Percentiles rank a stretch among this genome's conserved stretches.
Conservation (phyloP, 345 rosid species). For the Pistacia vera region DNA sequence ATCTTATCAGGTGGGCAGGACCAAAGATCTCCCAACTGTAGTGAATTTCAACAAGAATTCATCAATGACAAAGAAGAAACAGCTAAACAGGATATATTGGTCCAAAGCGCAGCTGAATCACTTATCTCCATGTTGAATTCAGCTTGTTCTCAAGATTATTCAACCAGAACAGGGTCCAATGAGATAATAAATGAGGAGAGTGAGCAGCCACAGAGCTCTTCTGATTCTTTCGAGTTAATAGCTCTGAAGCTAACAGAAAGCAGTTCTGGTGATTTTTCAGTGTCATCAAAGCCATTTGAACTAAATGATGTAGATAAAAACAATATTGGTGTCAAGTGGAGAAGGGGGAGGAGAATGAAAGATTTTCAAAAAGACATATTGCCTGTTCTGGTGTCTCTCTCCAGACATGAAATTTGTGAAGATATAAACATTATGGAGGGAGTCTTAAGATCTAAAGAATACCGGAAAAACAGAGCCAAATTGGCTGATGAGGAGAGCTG, state of each 20-base stretch:
- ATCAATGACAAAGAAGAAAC: slow-evolving; percentile 27
- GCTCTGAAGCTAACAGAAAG: slow-evolving; percentile 53
- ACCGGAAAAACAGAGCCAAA: slow-evolving; percentile 56
- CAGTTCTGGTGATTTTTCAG: slow-evolving; percentile 44
- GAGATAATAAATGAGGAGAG: slow-evolving; percentile 25
- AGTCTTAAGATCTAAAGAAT: slow-evolving; percentile 79
- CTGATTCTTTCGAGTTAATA: slow-evolving; percentile 62
- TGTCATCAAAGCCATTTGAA: slow-evolving; percentile 62
- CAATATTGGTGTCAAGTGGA: slow-evolving; percentile 55
- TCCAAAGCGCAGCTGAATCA: slow-evolving; percentile 64
- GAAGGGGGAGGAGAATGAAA: slow-evolving; percentile 83
- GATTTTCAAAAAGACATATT: slow-evolving; percentile 81
- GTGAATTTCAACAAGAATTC: slow-evolving; percentile 16
- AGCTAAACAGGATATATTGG: slow-evolving; percentile 30
- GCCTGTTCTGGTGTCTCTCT: slow-evolving; percentile 61
- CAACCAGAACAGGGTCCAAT: slow-evolving; percentile 23
- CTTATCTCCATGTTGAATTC: slow-evolving; percentile 42
- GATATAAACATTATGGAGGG: slow-evolving; percentile 74
- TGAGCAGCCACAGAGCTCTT: slow-evolving; percentile 42
- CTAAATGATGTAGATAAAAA: slow-evolving; percentile 36
- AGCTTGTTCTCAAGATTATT: slow-evolving; percentile 25
- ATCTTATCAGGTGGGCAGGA: slow-evolving; percentile 26
- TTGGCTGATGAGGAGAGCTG: slow-evolving; percentile 45
- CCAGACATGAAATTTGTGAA: slow-evolving; percentile 72
- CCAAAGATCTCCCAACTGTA: slow-evolving; percentile 21